Base-by-base conservation (phyloP, 2,329 filamentous ascomycete species). In the Dothistroma pini region DNA sequence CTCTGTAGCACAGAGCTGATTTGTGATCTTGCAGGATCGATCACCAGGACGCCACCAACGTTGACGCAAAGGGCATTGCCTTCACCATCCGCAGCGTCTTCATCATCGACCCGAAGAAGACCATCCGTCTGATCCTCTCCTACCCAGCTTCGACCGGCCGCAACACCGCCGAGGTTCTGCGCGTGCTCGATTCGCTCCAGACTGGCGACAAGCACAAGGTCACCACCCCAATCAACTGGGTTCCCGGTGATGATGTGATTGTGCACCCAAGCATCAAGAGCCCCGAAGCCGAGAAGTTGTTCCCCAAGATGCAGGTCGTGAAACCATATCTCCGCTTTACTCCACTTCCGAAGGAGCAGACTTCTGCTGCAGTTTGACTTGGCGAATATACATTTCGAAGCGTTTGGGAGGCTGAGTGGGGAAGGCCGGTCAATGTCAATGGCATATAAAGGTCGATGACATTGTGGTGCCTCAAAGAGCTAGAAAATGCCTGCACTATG, bases 1-100 rank as follows among this genome's bases (percentile, higher is more conserved):
- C 41, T 44, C n/a, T 19, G 41, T 44, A 44, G 55, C 50, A 56
- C 29, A 34, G 19, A 19, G 51, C 57, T 66, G 60, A 66, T 44
- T 32, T 50, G 44, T 38, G 32, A 25, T 21, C 22, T n/a, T 31
- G 38, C 67, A 80, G 77, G 78, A 73, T 82, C 49, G 80, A 82
- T 71, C 74, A 81, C 73, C 80, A 82, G 68, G 80, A 82, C 66
- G 79, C 83, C 62, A 85, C 84, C 75, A 85, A 85, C 72, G 80
- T 86, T 66, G 81, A 85, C 69, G 71, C 71, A 64, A 82, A 82
- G 77, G 80, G 80, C 72, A 77, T 80, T 62, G 83, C 84, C 54
- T 86, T 86, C 75, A 86, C 84, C 71, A 86, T 86, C 75, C 84
- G 84, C 73, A 84, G 82, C 58, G 84, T 87, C 71, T 87, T 86